Evolutionary conservation across 202 grass and related monocot genomes (phyloP).

Genomic region (Hordeum pubiflorum): DNA sequence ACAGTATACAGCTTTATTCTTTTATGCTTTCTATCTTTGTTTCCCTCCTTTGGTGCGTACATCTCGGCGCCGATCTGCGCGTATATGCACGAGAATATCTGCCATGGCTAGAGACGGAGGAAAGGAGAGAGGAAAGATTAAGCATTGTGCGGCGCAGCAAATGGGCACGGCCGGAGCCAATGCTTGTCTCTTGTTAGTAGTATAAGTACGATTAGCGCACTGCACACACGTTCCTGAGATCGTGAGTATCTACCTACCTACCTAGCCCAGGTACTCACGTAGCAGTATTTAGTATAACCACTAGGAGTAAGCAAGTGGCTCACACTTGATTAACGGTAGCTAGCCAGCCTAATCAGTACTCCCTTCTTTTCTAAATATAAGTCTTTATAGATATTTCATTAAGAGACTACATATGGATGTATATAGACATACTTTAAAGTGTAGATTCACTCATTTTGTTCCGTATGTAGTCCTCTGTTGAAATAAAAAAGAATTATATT

Average conservation of each 20-base stretch:
- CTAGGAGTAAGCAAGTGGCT: not conserved
- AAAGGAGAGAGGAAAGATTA: not conserved
- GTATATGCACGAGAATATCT: not conserved
- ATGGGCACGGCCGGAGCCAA: not conserved
- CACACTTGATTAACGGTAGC: not conserved
- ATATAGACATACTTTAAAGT: no score
- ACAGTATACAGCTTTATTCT: not conserved
- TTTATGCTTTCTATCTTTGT: not conserved
- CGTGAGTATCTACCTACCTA: not conserved
- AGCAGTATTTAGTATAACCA: not conserved
- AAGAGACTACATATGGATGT: no score
- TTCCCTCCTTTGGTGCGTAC: not conserved
- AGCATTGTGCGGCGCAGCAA: not conserved
- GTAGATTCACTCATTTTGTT: no score
- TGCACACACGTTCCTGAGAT: constrained; percentile 4
- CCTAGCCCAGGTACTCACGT: not conserved
- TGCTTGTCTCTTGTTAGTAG: constrained; percentile 1
- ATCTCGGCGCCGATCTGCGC: not conserved
- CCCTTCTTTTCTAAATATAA: no score
- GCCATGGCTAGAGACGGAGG: not conserved
- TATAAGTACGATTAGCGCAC: not conserved
- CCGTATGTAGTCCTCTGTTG: no score
- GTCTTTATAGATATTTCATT: no score
- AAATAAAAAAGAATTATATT: no score
- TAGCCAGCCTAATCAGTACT: not conserved